Percentiles rank a stretch among this genome's conserved stretches.
Conservation (phyloP, 495 filamentous ascomycete species). For the Xylaria palmicola region DNA sequence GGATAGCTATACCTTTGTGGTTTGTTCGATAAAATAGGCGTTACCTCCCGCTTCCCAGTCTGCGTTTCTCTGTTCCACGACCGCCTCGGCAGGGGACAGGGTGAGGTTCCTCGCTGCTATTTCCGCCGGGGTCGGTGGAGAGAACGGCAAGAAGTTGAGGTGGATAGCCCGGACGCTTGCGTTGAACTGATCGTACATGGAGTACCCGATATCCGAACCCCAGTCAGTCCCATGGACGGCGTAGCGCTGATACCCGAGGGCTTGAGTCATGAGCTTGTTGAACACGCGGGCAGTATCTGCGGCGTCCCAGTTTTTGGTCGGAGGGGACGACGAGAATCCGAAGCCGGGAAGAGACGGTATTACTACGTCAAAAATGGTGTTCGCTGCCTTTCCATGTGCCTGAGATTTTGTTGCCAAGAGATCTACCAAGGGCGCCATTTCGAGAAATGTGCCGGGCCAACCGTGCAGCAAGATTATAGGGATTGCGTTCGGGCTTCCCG, state of each 20-base stretch:
- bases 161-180: conserved; percentile 11
- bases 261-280: background rate
- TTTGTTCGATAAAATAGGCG: background rate
- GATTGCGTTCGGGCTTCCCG: background rate
- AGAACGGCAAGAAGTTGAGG: conserved; percentile 18
- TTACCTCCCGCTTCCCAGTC: background rate
- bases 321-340: background rate
- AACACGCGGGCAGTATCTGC: background rate
- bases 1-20: background rate
- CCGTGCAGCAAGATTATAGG: conserved; percentile 3
- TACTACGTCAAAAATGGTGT: background rate
- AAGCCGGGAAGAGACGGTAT: background rate
- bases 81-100: conserved; percentile 13
- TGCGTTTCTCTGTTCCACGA: conserved; percentile 14
- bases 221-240: conserved; percentile 36
- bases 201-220: conserved; percentile 27
- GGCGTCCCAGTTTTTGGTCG: background rate
- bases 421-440: conserved; percentile 1
- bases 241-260: conserved; percentile 29
- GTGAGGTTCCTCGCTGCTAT: conserved; percentile 15
- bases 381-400: background rate
- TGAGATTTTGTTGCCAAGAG: background rate
- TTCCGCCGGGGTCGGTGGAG: conserved; percentile 16
- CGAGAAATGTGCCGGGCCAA: background rate
- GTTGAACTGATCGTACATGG: conserved; percentile 26